A percentile compares a stretch with the other conserved stretches of the same genome.
Conservation (phyloP, 83 land plant genomes). For the Diphasiastrum complanatum region DNA sequence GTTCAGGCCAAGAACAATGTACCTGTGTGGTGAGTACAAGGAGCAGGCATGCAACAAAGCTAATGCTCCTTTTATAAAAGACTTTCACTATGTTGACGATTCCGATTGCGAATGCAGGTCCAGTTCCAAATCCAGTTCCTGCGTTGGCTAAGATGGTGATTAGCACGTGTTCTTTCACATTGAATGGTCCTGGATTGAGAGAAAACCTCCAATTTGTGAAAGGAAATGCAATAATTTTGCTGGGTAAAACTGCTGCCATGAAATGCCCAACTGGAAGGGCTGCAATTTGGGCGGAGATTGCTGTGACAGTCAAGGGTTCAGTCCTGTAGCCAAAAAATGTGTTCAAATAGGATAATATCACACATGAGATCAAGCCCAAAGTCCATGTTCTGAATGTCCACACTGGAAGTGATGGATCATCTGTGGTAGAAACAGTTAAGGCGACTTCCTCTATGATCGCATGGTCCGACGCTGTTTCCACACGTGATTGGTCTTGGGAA, state of each 20-base stretch:
- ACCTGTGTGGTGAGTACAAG: conserved; percentile 20
- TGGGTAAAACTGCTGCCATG: conserved; percentile 11
- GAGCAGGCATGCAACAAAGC: conserved; percentile 9
- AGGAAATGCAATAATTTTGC: neutral
- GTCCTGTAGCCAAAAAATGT: conserved; percentile 17
- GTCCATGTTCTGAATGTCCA: conserved; percentile 24
- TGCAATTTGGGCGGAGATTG: conserved; percentile 7
- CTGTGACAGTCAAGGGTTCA: conserved; percentile 8
- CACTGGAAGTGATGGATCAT: conserved; percentile 18
- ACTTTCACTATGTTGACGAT: conserved; percentile 17
- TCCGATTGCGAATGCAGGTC: conserved; percentile 7
- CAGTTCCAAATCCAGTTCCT: conserved; percentile 16
- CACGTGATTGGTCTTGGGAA: no score
- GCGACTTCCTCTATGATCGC: conserved; percentile 20
- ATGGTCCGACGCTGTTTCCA: no score
- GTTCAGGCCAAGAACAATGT: neutral
- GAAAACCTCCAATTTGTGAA: neutral
- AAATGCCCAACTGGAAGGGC: conserved; percentile 14
- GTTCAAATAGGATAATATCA: conserved; percentile 6
- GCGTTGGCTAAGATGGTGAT: conserved; percentile 11
- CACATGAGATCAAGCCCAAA: conserved; percentile 6
- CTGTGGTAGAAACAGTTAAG: conserved; percentile 7
- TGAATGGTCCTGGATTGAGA: conserved; percentile 9
- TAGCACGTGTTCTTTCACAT: conserved; percentile 15
- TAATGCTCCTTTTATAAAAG: conserved; percentile 11